phyloP scores from a whole-genome alignment of 768 basidiomycete species.

The Mycena albidolilacea region DNA sequence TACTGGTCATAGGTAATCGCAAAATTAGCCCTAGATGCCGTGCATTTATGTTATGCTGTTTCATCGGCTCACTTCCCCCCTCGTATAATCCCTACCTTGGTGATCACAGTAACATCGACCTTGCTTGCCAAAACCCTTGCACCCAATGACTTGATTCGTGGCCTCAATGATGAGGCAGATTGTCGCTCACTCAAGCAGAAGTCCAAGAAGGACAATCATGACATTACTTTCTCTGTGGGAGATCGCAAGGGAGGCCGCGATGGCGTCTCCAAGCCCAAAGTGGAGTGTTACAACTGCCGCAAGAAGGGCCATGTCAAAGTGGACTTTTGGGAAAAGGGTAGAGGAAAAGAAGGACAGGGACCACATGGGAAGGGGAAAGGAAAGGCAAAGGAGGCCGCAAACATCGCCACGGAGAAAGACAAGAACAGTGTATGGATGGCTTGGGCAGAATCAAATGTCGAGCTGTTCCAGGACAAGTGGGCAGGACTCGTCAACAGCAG shows the following conservation, averaged over 20 bases:
- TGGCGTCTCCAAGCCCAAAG: constrained; percentile 9
- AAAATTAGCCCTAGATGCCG: no score
- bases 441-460: constrained; percentile 1
- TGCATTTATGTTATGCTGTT: no score
- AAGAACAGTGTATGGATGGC: constrained; percentile 32
- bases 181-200: neutral
- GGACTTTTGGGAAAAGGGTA: no score
- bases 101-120: neutral
- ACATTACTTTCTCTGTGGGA: neutral
- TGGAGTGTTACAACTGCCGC: constrained; percentile 41
- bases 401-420: constrained; percentile 7
- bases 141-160: neutral
- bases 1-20: no score
- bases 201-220: no score
- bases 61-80: neutral
- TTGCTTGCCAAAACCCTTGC: neutral
- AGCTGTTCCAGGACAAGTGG: neutral
- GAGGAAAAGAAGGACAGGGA: constrained; percentile 9
- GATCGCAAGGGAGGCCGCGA: constrained; percentile 40
- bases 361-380: constrained; percentile 29
- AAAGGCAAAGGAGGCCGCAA: constrained; percentile 16
- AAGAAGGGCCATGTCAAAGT: no score
- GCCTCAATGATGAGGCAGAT: neutral
- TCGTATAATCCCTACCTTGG: neutral
- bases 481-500: neutral